A percentile compares a stretch with the other conserved stretches of the same genome.
Conservation (phyloP, 352 stramenopile genomes). For the Halophytophthora polymorphica region DNA sequence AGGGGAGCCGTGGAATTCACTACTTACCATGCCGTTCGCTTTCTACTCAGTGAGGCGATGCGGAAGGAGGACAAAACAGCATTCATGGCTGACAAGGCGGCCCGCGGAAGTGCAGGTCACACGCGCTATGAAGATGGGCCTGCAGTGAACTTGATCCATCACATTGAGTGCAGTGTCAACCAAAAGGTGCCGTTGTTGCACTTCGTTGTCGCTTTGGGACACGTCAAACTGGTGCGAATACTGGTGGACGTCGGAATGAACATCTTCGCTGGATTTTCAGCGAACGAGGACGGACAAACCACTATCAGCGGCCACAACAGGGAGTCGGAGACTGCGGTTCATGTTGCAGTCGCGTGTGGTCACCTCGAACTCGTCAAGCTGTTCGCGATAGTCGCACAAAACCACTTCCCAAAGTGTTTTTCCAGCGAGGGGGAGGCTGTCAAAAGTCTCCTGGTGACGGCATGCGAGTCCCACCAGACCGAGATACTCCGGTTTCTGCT, state of each 20-base stretch:
- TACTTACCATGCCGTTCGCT: slow-evolving; percentile 17
- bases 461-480: slow-evolving; percentile 31
- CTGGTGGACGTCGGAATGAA: slow-evolving; percentile 45
- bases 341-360: slow-evolving; percentile 45
- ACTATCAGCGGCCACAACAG: slow-evolving; percentile 5
- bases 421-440: slow-evolving; percentile 30
- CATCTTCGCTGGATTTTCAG: slow-evolving; percentile 21
- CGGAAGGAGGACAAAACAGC: slow-evolving; percentile 16
- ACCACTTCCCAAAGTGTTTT: slow-evolving; percentile 46
- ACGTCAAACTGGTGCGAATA: slow-evolving; percentile 27
- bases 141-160: slow-evolving; percentile 23
- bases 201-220: slow-evolving; percentile 32
- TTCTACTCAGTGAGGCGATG: slow-evolving; percentile 27
- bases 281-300: neutral
- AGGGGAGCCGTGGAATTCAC: neutral
- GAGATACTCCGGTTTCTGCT: slow-evolving; percentile 42
- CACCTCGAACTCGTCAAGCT: slow-evolving; percentile 40
- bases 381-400: slow-evolving; percentile 40
- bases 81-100: neutral
- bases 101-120: neutral
- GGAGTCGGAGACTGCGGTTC: slow-evolving; percentile 38
- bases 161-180: slow-evolving; percentile 51
- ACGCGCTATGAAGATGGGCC: slow-evolving; percentile 4
- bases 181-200: slow-evolving; percentile 35
- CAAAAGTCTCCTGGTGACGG: slow-evolving; percentile 44